These are phyloP conservation scores for Kwoniella botswanensis DNA, from an alignment of 768 basidiomycete species.

Conservation along the genomic window DNA sequence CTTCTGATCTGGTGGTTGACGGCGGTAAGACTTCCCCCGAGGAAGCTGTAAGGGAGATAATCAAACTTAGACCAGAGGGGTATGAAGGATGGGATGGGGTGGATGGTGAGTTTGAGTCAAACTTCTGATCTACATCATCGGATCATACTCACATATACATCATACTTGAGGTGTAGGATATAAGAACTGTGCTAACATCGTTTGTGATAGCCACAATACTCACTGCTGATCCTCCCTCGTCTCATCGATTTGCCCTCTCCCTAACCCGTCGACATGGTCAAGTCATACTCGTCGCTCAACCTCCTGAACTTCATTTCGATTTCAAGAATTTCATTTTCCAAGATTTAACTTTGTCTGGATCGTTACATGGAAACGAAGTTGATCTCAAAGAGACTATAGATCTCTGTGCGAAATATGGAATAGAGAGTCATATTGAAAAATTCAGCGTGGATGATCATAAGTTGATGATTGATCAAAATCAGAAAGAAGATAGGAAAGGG, in stretches of 20 bases:
- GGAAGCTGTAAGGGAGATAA: conserved; percentile 25
- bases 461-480: conserved; percentile 25
- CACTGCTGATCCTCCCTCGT: conserved; percentile 24
- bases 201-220: conserved; percentile 22
- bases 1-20: conserved; percentile 30
- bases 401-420: conserved; percentile 22
- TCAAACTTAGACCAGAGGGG: conserved; percentile 26
- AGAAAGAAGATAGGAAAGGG: conserved; percentile 25
- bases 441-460: conserved; percentile 26
- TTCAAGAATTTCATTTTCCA: conserved; percentile 30
- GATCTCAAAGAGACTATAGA: conserved; percentile 29
- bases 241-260: conserved; percentile 22
- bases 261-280: conserved; percentile 28
- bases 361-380: conserved; percentile 24
- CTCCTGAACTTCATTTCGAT: conserved; percentile 18
- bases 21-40: conserved; percentile 17
- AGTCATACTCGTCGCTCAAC: conserved; percentile 30
- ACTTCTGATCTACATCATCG: too few species aligned
- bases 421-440: conserved; percentile 14
- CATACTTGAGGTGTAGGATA: too few species aligned
- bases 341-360: conserved; percentile 25
- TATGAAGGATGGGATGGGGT: conserved; percentile 30
- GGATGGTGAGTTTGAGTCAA: conserved; percentile 25
- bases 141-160: not conserved
- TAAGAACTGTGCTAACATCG: too few species aligned